Evolutionary conservation across 176 grass and related monocot genomes (phyloP).

Genomic region (Alloteropsis semialata): DNA sequence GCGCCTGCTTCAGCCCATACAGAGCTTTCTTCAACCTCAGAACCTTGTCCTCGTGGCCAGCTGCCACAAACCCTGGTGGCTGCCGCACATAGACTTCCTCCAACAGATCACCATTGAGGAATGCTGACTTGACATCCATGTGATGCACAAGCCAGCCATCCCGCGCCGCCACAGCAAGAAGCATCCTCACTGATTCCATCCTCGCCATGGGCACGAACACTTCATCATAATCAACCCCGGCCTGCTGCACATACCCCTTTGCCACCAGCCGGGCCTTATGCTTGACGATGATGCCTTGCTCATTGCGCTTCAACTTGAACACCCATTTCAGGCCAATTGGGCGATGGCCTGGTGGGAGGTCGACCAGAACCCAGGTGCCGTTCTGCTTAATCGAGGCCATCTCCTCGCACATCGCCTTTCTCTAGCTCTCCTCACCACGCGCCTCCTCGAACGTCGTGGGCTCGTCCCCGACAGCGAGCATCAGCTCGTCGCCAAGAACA

Average conservation of each 20-base stretch:
- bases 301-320: background rate
- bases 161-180: background rate
- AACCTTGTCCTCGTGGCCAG: background rate
- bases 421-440: too few relatives aligned
- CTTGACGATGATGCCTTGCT: background rate
- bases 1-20: background rate
- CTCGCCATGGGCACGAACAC: too few relatives aligned
- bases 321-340: background rate
- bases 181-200: background rate
- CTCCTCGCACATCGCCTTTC: background rate
- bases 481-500: too few relatives aligned
- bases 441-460: background rate
- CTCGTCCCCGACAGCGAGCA: too few relatives aligned
- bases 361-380: background rate
- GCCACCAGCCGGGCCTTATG: background rate
- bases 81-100: background rate
- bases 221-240: too few relatives aligned
- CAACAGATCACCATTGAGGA: background rate
- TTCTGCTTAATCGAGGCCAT: background rate
- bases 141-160: background rate
- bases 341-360: background rate
- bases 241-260: too few relatives aligned
- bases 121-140: background rate
- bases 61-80: background rate
- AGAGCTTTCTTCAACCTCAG: background rate